Base-by-base conservation (phyloP, 352 stramenopile genomes). In the Vaucheria bursata region DNA sequence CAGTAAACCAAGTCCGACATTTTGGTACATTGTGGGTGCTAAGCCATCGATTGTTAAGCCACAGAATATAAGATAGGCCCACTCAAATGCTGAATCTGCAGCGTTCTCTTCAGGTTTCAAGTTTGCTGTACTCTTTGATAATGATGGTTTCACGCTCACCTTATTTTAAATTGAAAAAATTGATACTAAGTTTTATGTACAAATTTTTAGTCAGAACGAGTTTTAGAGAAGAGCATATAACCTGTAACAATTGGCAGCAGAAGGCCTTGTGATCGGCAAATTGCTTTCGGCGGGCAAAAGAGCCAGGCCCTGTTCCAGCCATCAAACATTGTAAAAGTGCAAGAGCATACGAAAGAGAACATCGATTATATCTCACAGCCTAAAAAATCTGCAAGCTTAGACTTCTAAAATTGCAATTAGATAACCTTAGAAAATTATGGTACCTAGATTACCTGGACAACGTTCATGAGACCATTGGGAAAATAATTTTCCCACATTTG, bases 171-270 rank as follows among this genome's bases (percentile, higher is more conserved):
- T 67, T 29, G 3, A 3, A 25, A 50, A n/a, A 6, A 18, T 33
- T 37, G 12, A n/a, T 1, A 69, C 7, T 29, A 75, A 36, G n/a
- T 4, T 34, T 38, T 69, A 31, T 38, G 18, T 68, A 40, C 29
- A 34, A 31, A 29, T 36, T 33, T 12, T 8, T 33, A 40, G 33
- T 53, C 33, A 29, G n/a, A 64, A 33, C 5, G 33, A 29, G 7
- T 0, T 33, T 34, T 71, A 2, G 66, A 37, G n/a, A 29, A 25
- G 71, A 6, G 32, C 25, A 4, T 32, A 31, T 33, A 49, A 83
- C 78, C 71, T 83, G 73, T 69, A 83, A 73, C 25, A 83, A 50
- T 2, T 80, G 78, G 40, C 78, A 83, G 37, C 78, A 83, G 68
- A 83, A 83, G 1, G 78, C 78, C 40, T 35, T 69, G 71, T 83